Evolutionary conservation across 495 filamentous ascomycete species (phyloP), one percentile per base, ranked within the genome.

Genomic region (Cryomyces antarcticus): DNA sequence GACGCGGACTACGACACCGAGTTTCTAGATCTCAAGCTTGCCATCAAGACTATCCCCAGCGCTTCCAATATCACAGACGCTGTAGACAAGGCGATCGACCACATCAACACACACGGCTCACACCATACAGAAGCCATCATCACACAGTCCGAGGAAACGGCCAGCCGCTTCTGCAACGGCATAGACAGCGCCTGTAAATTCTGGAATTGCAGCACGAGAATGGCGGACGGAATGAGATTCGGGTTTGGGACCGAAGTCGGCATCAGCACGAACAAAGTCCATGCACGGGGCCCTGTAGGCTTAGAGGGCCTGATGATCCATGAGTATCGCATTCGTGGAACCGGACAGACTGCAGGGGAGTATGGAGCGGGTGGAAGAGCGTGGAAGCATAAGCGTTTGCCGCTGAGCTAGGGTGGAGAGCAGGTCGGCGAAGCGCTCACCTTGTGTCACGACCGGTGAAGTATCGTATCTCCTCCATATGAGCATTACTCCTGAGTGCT

Each of bases 241-340:
- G 89, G 89, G 3, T 96, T 99, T 63, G 89, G 89, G 30, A 95
- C 89, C 0, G 89, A 99, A 59, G 89, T 97, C 2, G 89, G 89
- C 34, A 94, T 97, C 57, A 92, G 82, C 61, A 97, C 89, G 37
- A 97, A 96, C 62, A 97, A 96, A 63, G 93, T 97, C 42, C 89
- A 97, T 54, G 80, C 83, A 6, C 68, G 89, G 33, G 89, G 89
- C 1, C 89, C 89, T 0, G 89, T 97, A 9, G 89, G 89, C 11
- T 61, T 97, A 37, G 88, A 96, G 55, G 89, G 89, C 0, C 61
- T 97, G 59, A 93, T 83, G 62, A 94, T 96, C 45, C 94, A 97
- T 54, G 93, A 94, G 66, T 97, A 95, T 67, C 67, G 83, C 57
- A 67, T 97, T 33, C 62, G 73, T 38, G 89, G 92, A 7, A 63